Evolutionary conservation across 202 grass and related monocot species (phyloP).

Genomic region (Schoenoplectus triqueter): DNA sequence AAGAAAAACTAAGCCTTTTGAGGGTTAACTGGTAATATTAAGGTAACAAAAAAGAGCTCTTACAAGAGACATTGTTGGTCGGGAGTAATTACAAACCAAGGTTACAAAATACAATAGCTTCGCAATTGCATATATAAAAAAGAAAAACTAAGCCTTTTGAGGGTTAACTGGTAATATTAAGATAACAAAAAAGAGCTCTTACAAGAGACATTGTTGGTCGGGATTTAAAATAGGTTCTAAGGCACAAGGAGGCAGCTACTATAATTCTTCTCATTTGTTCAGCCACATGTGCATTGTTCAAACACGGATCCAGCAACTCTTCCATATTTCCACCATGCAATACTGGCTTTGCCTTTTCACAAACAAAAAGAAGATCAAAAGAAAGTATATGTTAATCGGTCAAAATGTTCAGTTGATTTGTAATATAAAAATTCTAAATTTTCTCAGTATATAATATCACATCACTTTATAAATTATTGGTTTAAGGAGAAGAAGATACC

Average conservation of each 20-base stretch:
- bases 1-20: neutral
- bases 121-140: no score
- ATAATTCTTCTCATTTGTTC: constrained; percentile 81
- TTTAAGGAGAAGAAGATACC: constrained; percentile 53
- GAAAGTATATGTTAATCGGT: neutral
- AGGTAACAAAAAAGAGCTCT: constrained; percentile 34
- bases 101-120: neutral
- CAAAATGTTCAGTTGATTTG: neutral
- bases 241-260: constrained; percentile 70
- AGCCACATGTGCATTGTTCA: constrained; percentile 59
- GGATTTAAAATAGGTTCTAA: constrained; percentile 55
- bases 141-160: neutral
- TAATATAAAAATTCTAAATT: constrained; percentile 7
- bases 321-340: constrained; percentile 68
- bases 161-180: neutral
- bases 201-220: constrained; percentile 67
- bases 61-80: constrained; percentile 69
- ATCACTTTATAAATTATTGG: neutral
- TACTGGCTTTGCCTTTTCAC: constrained; percentile 74
- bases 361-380: constrained; percentile 21
- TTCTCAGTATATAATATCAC: constrained; percentile 4
- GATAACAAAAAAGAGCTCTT: constrained; percentile 41
- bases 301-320: constrained; percentile 59
- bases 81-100: constrained; percentile 32
- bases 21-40: neutral